Conservation (phyloP, 2,329 filamentous ascomycete genomes). For the Nannizziopsis barbatae region DNA sequence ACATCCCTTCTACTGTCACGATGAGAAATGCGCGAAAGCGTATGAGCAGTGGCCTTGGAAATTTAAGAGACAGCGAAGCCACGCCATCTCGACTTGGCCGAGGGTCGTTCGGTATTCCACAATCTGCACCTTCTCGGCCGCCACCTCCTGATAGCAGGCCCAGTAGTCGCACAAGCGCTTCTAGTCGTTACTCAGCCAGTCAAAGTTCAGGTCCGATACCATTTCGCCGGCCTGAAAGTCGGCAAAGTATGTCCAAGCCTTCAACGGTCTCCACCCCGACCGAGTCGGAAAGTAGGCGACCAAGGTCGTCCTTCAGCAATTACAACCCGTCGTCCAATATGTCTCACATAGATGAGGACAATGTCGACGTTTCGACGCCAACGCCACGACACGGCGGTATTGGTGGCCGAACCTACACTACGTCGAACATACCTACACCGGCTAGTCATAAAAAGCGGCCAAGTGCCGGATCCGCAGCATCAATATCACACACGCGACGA, state of each 20-base stretch:
- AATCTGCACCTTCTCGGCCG: slow-evolving; percentile 15
- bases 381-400: slow-evolving; percentile 32
- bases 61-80: slow-evolving; percentile 29
- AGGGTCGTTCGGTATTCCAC: slow-evolving; percentile 40
- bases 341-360: slow-evolving; percentile 45
- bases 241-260: slow-evolving; percentile 53
- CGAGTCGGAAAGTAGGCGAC: slow-evolving; percentile 45
- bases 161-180: slow-evolving; percentile 58
- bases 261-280: slow-evolving; percentile 45
- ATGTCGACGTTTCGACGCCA: slow-evolving; percentile 40
- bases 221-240: slow-evolving; percentile 49
- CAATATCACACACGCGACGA: slow-evolving; percentile 31
- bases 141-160: slow-evolving; percentile 49
- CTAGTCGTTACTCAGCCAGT: slow-evolving; percentile 35
- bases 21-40: slow-evolving; percentile 39
- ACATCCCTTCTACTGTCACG: slow-evolving; percentile 46
- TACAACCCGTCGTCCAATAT: slow-evolving; percentile 49
- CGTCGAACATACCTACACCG: slow-evolving; percentile 42
- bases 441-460: slow-evolving; percentile 41
- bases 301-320: slow-evolving; percentile 60
- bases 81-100: slow-evolving; percentile 28
- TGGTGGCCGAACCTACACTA: slow-evolving; percentile 25
- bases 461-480: slow-evolving; percentile 36
- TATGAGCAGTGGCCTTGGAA: slow-evolving; percentile 33
- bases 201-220: slow-evolving; percentile 26